Conservation (phyloP, 164 flowering plant species). For the Dillenia turbinata region DNA sequence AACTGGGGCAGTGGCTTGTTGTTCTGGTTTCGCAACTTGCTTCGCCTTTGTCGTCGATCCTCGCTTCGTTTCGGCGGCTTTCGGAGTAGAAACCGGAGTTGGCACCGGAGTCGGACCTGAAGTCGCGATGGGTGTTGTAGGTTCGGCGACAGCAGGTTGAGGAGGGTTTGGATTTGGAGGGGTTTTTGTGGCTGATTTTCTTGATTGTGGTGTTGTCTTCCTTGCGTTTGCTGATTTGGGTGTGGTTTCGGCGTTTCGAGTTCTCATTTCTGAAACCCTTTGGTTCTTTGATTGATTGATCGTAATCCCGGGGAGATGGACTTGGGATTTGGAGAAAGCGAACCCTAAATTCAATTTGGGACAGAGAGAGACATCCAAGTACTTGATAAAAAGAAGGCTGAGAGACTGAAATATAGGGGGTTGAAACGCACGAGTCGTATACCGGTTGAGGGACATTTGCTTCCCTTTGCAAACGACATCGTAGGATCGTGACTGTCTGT, state of each 20-base stretch:
- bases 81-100: background rate
- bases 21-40: slow-evolving; percentile 9
- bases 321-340: too few relatives aligned
- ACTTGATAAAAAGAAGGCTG: too few relatives aligned
- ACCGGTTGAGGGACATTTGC: too few relatives aligned
- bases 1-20: too few relatives aligned
- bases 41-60: slow-evolving; percentile 15
- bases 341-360: too few relatives aligned
- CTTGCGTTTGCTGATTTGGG: slow-evolving; percentile 27
- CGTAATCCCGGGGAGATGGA: too few relatives aligned
- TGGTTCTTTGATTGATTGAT: background rate
- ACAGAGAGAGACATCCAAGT: too few relatives aligned
- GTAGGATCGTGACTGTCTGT: too few relatives aligned
- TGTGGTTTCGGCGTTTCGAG: slow-evolving; percentile 25
- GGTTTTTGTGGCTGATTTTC: slow-evolving; percentile 28
- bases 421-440: too few relatives aligned
- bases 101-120: slow-evolving; percentile 3
- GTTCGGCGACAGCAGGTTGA: background rate
- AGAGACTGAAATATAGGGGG: too few relatives aligned
- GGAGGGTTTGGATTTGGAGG: slow-evolving; percentile 1
- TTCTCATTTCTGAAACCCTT: slow-evolving; percentile 26
- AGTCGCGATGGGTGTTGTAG: slow-evolving; percentile 9
- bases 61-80: slow-evolving; percentile 15
- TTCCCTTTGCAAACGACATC: too few relatives aligned
- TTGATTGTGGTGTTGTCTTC: slow-evolving; percentile 33